Evolutionary conservation across 1,284 basidiomycete species (phyloP).

Genomic region (Ganoderma multipileum): DNA sequence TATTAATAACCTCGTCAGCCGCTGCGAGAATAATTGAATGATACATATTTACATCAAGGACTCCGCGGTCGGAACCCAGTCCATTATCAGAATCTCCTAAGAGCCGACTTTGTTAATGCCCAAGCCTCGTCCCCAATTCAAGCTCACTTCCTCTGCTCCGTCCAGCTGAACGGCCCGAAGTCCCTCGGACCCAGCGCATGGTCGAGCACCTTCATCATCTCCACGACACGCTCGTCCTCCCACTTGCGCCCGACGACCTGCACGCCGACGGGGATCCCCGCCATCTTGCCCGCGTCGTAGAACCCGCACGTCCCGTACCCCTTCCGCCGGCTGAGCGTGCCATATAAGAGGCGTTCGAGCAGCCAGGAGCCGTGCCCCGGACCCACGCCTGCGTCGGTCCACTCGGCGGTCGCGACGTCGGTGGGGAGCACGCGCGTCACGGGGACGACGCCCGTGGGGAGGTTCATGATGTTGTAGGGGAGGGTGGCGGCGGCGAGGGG

Average conservation of each 20-base stretch:
- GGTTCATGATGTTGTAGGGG: slow-evolving; percentile 80
- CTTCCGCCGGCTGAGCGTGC: slow-evolving; percentile 33
- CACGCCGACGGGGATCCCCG: slow-evolving; percentile 84
- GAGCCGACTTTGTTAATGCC: too few species aligned
- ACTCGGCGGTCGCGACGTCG: slow-evolving; percentile 70
- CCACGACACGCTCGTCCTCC: slow-evolving; percentile 89
- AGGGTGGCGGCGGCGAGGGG: slow-evolving; percentile 38
- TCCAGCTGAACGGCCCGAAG: slow-evolving; percentile 48
- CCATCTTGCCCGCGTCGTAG: slow-evolving; percentile 78
- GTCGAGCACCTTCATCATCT: slow-evolving; percentile 85
- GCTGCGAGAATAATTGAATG: not conserved
- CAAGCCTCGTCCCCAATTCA: not conserved
- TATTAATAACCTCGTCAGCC: not conserved
- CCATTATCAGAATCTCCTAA: too few species aligned
- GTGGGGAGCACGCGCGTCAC: slow-evolving; percentile 78
- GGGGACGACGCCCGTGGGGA: slow-evolving; percentile 80
- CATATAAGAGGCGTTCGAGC: slow-evolving; percentile 68
- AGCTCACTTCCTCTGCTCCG: slow-evolving; percentile 22
- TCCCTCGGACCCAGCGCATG: slow-evolving; percentile 44
- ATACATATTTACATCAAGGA: slow-evolving; percentile 7
- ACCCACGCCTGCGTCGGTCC: slow-evolving; percentile 47
- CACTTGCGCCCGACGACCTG: slow-evolving; percentile 82
- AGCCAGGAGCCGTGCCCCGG: slow-evolving; percentile 55
- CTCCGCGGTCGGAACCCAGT: too few species aligned
- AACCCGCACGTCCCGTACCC: slow-evolving; percentile 43